These are phyloP conservation scores for Coemansia sp. DNA, from an alignment of 192 early-diverging fungal species.

Conservation along the genomic window DNA sequence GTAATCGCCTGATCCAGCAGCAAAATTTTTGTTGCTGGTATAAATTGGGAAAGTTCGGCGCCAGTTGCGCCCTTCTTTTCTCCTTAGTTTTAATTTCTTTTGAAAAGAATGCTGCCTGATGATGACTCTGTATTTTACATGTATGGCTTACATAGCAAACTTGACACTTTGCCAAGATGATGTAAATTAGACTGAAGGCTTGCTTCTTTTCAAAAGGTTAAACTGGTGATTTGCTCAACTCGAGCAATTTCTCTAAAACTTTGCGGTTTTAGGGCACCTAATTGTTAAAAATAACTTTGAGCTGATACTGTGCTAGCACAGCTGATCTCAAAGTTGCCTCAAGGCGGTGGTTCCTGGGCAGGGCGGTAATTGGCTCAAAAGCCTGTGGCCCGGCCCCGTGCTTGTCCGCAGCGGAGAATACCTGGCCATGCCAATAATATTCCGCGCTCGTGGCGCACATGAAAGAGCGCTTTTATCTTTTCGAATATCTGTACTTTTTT, in stretches of 20 bases:
- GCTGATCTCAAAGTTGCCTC: not conserved
- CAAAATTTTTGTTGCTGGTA: slow-evolving; percentile 8
- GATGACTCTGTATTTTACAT: slow-evolving; percentile 37
- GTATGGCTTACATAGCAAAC: slow-evolving; percentile 47
- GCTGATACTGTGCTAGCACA: not conserved
- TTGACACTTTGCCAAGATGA: slow-evolving; percentile 42
- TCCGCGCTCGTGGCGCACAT: not conserved
- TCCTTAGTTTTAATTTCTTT: slow-evolving; percentile 17
- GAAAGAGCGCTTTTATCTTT: not conserved
- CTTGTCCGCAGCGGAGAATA: not conserved
- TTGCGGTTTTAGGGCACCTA: too few species aligned
- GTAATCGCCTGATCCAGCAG: slow-evolving; percentile 1
- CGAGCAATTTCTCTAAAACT: not conserved
- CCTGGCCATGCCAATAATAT: not conserved
- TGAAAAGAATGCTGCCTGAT: slow-evolving; percentile 18
- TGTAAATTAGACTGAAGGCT: slow-evolving; percentile 32
- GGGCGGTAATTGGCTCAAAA: not conserved
- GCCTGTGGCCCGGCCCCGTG: not conserved
- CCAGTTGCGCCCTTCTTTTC: not conserved
- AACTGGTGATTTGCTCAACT: not conserved
- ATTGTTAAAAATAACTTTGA: not conserved
- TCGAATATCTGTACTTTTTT: not conserved
- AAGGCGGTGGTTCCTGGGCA: not conserved
- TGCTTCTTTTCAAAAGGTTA: not conserved
- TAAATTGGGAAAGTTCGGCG: not conserved